These are phyloP conservation scores for Trichoderma lentiforme DNA, from an alignment of 2,329 filamentous ascomycete species.

Conservation along the genomic window DNA sequence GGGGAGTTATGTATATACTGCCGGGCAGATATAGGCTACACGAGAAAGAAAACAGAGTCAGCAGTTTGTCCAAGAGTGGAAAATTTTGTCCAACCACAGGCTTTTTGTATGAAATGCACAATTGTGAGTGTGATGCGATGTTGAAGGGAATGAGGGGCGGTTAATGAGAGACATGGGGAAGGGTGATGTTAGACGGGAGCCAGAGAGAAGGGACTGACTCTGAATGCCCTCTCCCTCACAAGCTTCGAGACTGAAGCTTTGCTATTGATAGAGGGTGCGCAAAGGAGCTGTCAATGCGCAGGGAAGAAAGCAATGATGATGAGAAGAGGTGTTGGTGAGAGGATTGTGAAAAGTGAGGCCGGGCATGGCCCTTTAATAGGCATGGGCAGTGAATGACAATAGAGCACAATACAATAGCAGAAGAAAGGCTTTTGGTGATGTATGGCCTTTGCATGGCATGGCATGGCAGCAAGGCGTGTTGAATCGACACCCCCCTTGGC, in stretches of 20 bases:
- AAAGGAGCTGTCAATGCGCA: neutral
- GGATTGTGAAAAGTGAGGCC: constrained; percentile 6
- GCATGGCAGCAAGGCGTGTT: neutral
- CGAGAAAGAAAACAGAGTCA: constrained; percentile 9
- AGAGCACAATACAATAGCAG: neutral
- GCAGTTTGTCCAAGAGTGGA: neutral
- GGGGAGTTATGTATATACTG: neutral
- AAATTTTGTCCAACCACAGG: neutral
- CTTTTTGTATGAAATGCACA: neutral
- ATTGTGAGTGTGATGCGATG: neutral
- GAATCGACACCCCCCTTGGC: constrained; percentile 14
- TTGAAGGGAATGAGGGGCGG: neutral
- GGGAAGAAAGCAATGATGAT: neutral
- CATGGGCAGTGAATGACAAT: constrained; percentile 16
- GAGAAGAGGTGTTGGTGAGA: constrained; percentile 13
- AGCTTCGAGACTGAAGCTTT: constrained; percentile 7
- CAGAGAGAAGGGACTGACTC: constrained; percentile 8
- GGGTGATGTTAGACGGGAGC: neutral
- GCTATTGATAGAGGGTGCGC: constrained; percentile 5
- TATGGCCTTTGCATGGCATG: neutral
- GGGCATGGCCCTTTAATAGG: constrained; percentile 19
- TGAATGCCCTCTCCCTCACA: constrained; percentile 15
- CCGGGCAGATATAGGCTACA: constrained; percentile 4
- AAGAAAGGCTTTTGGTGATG: neutral
- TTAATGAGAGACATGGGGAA: neutral